Percentiles rank a stretch among this genome's conserved stretches.
These are phyloP conservation scores for Pseudodiploospora longispora DNA, from an alignment of 2,329 filamentous ascomycete species.

Conservation along the genomic window DNA sequence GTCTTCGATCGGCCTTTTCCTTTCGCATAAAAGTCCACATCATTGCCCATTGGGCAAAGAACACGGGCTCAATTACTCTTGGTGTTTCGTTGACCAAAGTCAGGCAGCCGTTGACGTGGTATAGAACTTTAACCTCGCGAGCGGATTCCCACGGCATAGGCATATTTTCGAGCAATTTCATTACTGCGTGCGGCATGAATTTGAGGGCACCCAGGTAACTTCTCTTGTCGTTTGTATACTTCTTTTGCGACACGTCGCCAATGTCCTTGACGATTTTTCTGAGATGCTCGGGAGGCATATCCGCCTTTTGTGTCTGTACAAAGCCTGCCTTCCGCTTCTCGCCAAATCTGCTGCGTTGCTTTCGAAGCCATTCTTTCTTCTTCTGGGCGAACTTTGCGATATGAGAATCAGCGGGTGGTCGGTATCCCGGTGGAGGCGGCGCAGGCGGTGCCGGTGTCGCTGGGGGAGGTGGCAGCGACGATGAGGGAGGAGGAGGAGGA, in stretches of 20 bases:
- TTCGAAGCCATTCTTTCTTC: constrained; percentile 96
- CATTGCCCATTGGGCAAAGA: constrained; percentile 96
- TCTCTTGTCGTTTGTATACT: constrained; percentile 96
- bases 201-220: constrained; percentile 96
- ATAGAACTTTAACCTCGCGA: constrained; percentile 93
- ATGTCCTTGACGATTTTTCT: constrained; percentile 98
- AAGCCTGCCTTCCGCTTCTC: constrained; percentile 97
- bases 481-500: constrained; percentile 49
- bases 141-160: constrained; percentile 99
- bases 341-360: constrained; percentile 84
- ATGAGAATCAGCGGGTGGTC: constrained; percentile 71
- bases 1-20: constrained; percentile 88
- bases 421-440: constrained; percentile 80
- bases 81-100: constrained; percentile 96
- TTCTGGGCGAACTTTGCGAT: constrained; percentile 95
- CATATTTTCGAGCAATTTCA: constrained; percentile 98
- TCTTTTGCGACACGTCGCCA: constrained; percentile 98
- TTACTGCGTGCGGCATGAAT: constrained; percentile 97
- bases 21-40: constrained; percentile 99
- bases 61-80: constrained; percentile 93
- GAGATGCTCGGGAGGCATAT: constrained; percentile 96
- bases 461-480: constrained; percentile 49
- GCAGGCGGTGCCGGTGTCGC: constrained; percentile 47
- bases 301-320: constrained; percentile 95
- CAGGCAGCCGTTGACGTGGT: constrained; percentile 95